phyloP scores from a whole-genome alignment of 139 green algal species.

The Volvox africanus region DNA sequence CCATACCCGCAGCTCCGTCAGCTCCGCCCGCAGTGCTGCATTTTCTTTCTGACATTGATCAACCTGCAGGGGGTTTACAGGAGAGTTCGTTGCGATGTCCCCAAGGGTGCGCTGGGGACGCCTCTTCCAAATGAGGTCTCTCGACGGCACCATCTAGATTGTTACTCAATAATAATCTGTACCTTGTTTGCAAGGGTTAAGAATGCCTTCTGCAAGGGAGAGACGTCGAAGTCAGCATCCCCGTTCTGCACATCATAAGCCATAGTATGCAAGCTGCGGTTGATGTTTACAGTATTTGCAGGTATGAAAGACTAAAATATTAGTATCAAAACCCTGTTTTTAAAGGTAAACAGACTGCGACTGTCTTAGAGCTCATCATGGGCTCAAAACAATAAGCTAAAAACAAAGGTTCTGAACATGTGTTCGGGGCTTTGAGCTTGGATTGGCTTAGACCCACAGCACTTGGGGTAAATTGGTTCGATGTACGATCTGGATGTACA shows the following conservation, averaged over 20 bases:
- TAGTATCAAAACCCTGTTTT: background rate
- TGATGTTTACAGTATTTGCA: background rate
- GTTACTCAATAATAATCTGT: background rate
- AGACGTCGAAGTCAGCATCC: slow-evolving; percentile 42
- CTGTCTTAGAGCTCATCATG: slow-evolving; percentile 17
- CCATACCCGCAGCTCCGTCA: slow-evolving; percentile 53
- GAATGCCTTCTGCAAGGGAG: slow-evolving; percentile 52
- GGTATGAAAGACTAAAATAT: background rate
- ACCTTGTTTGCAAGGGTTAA: slow-evolving; percentile 48
- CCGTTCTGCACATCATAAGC: background rate
- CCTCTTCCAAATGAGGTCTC: background rate
- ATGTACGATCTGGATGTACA: no score
- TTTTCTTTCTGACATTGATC: slow-evolving; percentile 58
- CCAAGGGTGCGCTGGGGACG: background rate
- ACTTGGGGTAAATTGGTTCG: no score
- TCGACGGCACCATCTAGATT: background rate
- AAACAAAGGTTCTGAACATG: background rate
- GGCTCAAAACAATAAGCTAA: background rate
- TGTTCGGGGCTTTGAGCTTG: no score
- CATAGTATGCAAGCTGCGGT: background rate
- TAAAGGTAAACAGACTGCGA: background rate
- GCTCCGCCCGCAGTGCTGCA: slow-evolving; percentile 38
- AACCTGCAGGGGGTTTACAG: slow-evolving; percentile 41
- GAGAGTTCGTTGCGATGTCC: background rate
- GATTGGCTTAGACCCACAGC: no score